These are phyloP conservation scores for Elaeagnus macrophylla DNA, from an alignment of 306 rosid species.

Conservation along the genomic window DNA sequence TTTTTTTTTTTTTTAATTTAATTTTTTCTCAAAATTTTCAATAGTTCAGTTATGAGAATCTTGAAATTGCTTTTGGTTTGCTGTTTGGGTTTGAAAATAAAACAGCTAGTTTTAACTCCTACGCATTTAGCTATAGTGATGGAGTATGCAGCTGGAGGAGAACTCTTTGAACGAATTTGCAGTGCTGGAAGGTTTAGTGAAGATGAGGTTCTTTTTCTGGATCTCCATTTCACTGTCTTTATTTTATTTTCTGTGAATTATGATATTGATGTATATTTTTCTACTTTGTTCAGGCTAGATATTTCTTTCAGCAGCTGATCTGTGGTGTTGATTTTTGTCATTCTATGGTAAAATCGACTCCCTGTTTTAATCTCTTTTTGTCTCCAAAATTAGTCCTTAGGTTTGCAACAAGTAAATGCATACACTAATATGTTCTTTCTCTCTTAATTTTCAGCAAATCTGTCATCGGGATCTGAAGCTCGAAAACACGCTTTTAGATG, in stretches of 20 bases:
- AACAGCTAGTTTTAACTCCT: conserved; percentile 57
- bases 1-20: conserved; percentile 6
- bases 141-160: conserved; percentile 73
- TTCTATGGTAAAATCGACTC: conserved; percentile 33
- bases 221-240: conserved; percentile 2
- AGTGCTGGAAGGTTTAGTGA: conserved; percentile 64
- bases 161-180: conserved; percentile 60
- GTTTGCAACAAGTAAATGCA: not conserved
- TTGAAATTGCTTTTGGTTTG: not conserved
- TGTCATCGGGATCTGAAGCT: conserved; percentile 20
- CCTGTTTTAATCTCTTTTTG: not conserved
- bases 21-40: conserved; percentile 1
- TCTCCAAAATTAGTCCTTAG: not conserved
- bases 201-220: conserved; percentile 41
- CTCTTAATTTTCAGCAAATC: conserved; percentile 12
- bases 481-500: conserved; percentile 31
- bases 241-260: conserved; percentile 1
- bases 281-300: conserved; percentile 43
- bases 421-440: not conserved
- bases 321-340: conserved; percentile 59
- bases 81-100: conserved; percentile 1
- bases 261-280: not conserved
- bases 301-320: conserved; percentile 69
- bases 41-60: not conserved
- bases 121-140: conserved; percentile 59